These are phyloP conservation scores for Avena sativa DNA, from an alignment of 176 grass and related monocot genomes.

Conservation along the genomic window DNA sequence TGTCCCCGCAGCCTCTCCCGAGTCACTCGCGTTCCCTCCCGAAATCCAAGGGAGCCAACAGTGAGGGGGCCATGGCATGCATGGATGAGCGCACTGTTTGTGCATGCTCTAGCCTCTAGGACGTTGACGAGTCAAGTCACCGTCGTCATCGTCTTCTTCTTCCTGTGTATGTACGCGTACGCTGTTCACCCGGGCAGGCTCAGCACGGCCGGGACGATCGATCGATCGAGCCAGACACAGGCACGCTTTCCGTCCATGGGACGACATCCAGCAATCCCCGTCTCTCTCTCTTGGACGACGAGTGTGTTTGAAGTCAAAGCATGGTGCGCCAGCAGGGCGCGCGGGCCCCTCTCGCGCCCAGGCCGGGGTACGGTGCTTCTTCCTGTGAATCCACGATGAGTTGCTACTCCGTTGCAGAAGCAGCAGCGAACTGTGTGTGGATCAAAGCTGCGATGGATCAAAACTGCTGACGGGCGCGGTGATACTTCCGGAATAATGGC, in stretches of 20 bases:
- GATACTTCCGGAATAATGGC: no score
- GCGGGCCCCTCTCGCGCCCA: no score
- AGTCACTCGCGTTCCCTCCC: not conserved
- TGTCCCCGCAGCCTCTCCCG: not conserved
- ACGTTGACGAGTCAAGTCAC: conserved; percentile 27
- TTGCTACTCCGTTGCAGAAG: no score
- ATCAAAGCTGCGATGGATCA: no score
- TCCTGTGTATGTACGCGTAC: not conserved
- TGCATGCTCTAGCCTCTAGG: not conserved
- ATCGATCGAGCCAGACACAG: not conserved
- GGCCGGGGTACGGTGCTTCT: no score
- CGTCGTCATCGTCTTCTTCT: not conserved
- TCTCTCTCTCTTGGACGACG: no score
- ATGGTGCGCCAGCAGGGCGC: no score
- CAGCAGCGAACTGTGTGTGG: no score
- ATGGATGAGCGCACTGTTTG: not conserved
- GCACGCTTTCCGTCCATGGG: conserved; percentile 11
- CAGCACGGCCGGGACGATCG: not conserved
- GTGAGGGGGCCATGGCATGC: not conserved
- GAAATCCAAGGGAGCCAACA: not conserved
- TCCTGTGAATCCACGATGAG: no score
- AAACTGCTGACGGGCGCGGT: no score
- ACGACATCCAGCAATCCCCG: not conserved
- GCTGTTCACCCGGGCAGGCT: not conserved
- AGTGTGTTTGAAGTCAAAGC: conserved; percentile 25